Evolutionary conservation across 768 basidiomycete species (phyloP).

Genomic region (Coprinopsis strossmayeri): DNA sequence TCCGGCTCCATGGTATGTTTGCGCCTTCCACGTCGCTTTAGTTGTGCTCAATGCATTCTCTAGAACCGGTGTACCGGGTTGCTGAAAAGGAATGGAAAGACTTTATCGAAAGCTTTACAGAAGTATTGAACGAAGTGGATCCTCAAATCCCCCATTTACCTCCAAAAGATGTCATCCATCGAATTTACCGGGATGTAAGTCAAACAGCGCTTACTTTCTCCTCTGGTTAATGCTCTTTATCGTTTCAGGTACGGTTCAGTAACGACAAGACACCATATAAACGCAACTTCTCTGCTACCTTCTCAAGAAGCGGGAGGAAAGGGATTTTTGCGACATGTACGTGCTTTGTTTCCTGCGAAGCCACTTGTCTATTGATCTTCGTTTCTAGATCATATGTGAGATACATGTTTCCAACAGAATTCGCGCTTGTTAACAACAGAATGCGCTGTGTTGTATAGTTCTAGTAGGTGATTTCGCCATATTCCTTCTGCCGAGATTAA

Average conservation of each 20-base stretch:
- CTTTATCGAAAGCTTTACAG: conserved; percentile 70
- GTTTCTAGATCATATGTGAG: conserved; percentile 57
- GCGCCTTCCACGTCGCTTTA: background rate
- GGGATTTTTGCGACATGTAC: conserved; percentile 83
- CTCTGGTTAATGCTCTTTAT: background rate
- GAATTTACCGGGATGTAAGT: conserved; percentile 87
- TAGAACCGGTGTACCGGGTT: conserved; percentile 73
- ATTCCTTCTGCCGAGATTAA: background rate
- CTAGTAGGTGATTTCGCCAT: background rate
- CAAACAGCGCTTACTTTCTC: background rate
- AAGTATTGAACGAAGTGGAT: conserved; percentile 65
- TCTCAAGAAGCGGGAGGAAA: conserved; percentile 86
- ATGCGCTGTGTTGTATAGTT: background rate
- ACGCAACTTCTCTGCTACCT: conserved; percentile 68
- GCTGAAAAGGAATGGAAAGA: conserved; percentile 88
- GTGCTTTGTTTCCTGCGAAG: background rate
- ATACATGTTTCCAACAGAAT: conserved; percentile 1
- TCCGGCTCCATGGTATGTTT: conserved; percentile 63
- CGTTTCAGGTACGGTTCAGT: conserved; percentile 71
- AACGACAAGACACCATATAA: conserved; percentile 98
- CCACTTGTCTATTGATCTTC: background rate
- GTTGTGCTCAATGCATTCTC: background rate
- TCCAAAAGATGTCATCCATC: conserved; percentile 84
- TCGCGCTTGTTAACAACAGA: background rate
- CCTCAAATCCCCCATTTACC: conserved; percentile 83